Evolutionary conservation across 1,284 basidiomycete species (phyloP), one percentile per base, ranked within the genome.

Genomic region (Cutaneotrichosporon arboriforme): DNA sequence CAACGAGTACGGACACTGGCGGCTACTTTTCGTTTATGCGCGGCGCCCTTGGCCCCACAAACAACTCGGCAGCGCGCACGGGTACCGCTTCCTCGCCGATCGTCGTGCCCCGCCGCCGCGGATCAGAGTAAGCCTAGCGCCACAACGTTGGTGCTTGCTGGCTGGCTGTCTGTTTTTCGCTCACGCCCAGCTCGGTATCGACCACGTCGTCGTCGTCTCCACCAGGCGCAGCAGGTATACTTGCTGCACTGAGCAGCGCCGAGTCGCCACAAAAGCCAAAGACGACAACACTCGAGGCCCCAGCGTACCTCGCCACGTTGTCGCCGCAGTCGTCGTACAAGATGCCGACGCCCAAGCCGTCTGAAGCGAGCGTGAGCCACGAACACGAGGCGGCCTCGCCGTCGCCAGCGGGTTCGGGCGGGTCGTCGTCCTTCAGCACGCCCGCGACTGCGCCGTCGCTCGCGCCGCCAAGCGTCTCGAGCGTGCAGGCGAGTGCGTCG

Each of bases 81-180:
- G 26, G 26, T 31, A 31, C 26, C 5, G 26, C 7, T 31, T 31
- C 36, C 36, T 14, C 13, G 36, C 14, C 17, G 17, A 37, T 37
- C 36, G 14, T 17, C 7, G 20, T 40, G 10, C 38, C 38, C 17
- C 38, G 38, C 20, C 17, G 38, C 12, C 38, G 38, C 10, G 38
- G 38, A 40, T 40, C 38, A n/a, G 38, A 40, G 38, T 40, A 13
- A 40, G 38, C n/a, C n/a, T n/a, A n/a, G n/a, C n/a, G n/a, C n/a
- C n/a, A n/a, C n/a, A n/a, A n/a, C n/a, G n/a, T n/a, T n/a, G n/a
- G n/a, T n/a, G n/a, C n/a, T n/a, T n/a, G n/a, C n/a, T 40, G 36
- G 15, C 36, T 37, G 10, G 17, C 9, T 18, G 8, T 21, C 18
- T 40, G 38, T 20, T 9, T 18, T 8, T 20, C 20, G 20, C 38